phyloP scores from a whole-genome alignment of 192 early-diverging fungal species.

The Coemansia sp. region DNA sequence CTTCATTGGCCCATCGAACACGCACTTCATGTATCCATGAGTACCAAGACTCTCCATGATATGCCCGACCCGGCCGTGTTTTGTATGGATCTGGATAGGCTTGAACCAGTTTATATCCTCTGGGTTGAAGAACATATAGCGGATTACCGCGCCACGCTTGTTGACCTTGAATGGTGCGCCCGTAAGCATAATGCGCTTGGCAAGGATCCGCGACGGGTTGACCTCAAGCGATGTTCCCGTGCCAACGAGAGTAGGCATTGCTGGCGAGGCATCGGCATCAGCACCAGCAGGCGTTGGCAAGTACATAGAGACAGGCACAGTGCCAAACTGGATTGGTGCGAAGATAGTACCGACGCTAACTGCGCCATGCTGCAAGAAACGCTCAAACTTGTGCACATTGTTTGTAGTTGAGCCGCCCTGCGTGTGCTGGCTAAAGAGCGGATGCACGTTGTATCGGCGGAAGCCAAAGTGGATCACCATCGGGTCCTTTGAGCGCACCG shows the following conservation, averaged over 20 bases:
- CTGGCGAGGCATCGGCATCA: neutral
- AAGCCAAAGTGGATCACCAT: slow-evolving; percentile 87
- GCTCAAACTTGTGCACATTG: slow-evolving; percentile 93
- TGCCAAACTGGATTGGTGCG: slow-evolving; percentile 89
- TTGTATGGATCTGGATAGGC: slow-evolving; percentile 90
- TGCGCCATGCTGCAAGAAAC: slow-evolving; percentile 78
- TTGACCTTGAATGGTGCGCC: slow-evolving; percentile 95
- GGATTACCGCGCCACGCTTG: slow-evolving; percentile 87
- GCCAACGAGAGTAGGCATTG: slow-evolving; percentile 62
- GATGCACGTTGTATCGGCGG: slow-evolving; percentile 78
- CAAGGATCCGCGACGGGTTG: slow-evolving; percentile 83
- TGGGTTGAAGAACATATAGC: slow-evolving; percentile 96
- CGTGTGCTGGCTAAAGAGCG: slow-evolving; percentile 88
- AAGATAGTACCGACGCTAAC: slow-evolving; percentile 82
- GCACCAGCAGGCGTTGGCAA: slow-evolving; percentile 51
- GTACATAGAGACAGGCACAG: slow-evolving; percentile 79
- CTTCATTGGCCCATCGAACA: slow-evolving; percentile 85
- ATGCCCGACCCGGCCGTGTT: slow-evolving; percentile 88
- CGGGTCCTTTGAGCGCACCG: slow-evolving; percentile 91
- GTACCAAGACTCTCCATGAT: slow-evolving; percentile 93
- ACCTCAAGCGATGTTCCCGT: slow-evolving; percentile 76
- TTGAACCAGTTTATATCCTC: slow-evolving; percentile 96
- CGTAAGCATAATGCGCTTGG: slow-evolving; percentile 92
- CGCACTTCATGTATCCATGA: slow-evolving; percentile 95
- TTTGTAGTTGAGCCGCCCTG: slow-evolving; percentile 77